Evolutionary conservation across 805 yeast species (phyloP).

Genomic region (Blastobotrys robertii): DNA sequence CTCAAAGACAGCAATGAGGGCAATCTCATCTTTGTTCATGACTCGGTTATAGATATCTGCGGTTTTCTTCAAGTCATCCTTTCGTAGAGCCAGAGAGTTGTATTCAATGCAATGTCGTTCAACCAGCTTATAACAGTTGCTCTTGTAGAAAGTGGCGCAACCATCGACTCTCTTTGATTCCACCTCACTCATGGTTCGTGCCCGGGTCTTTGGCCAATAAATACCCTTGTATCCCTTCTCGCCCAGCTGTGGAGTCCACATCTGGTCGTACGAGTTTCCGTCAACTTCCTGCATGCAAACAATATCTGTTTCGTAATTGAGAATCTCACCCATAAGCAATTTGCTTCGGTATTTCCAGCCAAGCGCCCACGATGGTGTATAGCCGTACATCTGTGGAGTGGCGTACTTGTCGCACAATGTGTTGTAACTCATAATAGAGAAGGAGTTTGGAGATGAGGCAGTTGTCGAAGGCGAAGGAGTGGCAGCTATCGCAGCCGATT

Average conservation of each 20-base stretch:
- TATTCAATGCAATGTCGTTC: conserved; percentile 74
- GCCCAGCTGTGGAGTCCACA: conserved; percentile 68
- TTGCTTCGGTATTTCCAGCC: conserved; percentile 86
- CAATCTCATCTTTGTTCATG: conserved; percentile 91
- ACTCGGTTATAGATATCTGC: conserved; percentile 93
- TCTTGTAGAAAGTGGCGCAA: conserved; percentile 85
- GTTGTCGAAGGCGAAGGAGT: background rate
- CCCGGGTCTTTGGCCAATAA: conserved; percentile 82
- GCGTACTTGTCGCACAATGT: conserved; percentile 95
- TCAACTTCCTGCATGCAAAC: conserved; percentile 95
- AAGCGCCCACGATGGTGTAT: conserved; percentile 96
- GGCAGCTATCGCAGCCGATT: background rate
- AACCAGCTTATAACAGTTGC: conserved; percentile 55
- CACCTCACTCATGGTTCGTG: conserved; percentile 70
- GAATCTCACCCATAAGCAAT: conserved; percentile 61
- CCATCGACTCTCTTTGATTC: conserved; percentile 94
- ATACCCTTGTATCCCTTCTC: conserved; percentile 70
- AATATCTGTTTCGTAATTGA: conserved; percentile 58
- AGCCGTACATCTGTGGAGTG: conserved; percentile 81
- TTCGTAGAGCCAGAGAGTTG: conserved; percentile 37
- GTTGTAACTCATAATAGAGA: conserved; percentile 80
- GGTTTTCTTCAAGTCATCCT: conserved; percentile 78
- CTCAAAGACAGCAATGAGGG: conserved; percentile 65
- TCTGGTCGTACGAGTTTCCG: conserved; percentile 72
- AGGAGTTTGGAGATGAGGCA: conserved; percentile 25